phyloP scores from a whole-genome alignment of 257 asterid species.

The Schizonepeta tenuifolia region DNA sequence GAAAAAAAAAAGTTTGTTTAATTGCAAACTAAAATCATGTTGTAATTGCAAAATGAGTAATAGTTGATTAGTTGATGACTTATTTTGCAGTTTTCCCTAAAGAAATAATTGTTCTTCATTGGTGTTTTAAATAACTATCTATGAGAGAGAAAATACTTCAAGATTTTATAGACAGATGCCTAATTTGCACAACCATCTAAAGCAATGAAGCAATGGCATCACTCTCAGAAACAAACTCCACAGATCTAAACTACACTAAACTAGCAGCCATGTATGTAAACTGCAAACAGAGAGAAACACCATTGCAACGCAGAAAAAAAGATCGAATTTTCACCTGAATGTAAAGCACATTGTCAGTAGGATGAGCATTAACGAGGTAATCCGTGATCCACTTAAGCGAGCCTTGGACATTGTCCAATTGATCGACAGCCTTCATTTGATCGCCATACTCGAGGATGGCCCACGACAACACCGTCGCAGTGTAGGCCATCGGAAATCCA shows the following conservation, averaged over 20 bases:
- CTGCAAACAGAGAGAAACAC: background rate
- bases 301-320: background rate
- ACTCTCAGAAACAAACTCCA: background rate
- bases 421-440: slow-evolving; percentile 76
- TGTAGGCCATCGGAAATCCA: slow-evolving; percentile 94
- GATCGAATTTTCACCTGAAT: slow-evolving; percentile 60
- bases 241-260: slow-evolving; percentile 14
- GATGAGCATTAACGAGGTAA: slow-evolving; percentile 78
- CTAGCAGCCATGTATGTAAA: background rate
- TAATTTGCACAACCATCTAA: slow-evolving; percentile 1
- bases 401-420: slow-evolving; percentile 65
- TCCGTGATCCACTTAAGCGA: slow-evolving; percentile 94
- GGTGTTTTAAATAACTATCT: too few species aligned
- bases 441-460: slow-evolving; percentile 92
- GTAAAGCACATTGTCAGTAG: slow-evolving; percentile 71
- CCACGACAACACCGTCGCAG: slow-evolving; percentile 96
- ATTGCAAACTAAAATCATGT: too few species aligned
- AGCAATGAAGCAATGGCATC: background rate
- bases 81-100: too few species aligned
- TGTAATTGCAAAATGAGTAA: too few species aligned
- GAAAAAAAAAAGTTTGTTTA: too few species aligned
- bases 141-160: too few species aligned
- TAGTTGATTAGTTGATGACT: too few species aligned
- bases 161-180: too few species aligned
- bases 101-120: too few species aligned